Conservation (phyloP, 2,329 filamentous ascomycete genomes). For the Mariannaea elegans region DNA sequence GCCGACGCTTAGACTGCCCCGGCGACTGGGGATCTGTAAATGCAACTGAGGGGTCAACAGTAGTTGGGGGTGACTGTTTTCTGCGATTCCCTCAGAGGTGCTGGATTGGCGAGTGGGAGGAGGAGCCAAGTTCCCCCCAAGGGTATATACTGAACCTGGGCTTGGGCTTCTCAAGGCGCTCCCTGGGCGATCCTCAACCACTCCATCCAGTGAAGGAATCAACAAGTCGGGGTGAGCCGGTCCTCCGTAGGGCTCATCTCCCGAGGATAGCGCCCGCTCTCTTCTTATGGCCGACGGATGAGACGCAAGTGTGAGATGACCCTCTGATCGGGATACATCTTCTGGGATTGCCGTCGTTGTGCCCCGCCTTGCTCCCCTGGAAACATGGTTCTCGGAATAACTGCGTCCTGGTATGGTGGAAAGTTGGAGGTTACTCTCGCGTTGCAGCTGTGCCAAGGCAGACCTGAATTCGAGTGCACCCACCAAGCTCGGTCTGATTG, state of each 20-base stretch:
- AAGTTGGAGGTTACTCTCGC: conserved; percentile 78
- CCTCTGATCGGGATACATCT: conserved; percentile 25
- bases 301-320: conserved; percentile 9
- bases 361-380: conserved; percentile 36
- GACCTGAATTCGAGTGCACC: conserved; percentile 94
- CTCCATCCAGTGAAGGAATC: conserved; percentile 30
- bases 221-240: conserved; percentile 28
- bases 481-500: conserved; percentile 91
- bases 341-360: conserved; percentile 40
- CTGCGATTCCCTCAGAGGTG: conserved; percentile 24
- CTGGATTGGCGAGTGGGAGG: conserved; percentile 46
- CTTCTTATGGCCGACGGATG: conserved; percentile 26
- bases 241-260: conserved; percentile 44
- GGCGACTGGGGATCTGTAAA: conserved; percentile 58
- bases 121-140: conserved; percentile 53
- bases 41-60: conserved; percentile 44
- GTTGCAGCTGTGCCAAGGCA: conserved; percentile 85
- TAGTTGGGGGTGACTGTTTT: conserved; percentile 13
- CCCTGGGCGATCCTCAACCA: conserved; percentile 30
- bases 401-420: conserved; percentile 74
- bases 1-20: conserved; percentile 52
- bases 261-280: conserved; percentile 57
- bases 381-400: conserved; percentile 48
- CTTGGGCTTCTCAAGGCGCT: conserved; percentile 40
- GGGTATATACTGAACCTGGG: conserved; percentile 44